Conservation (phyloP, 495 filamentous ascomycete genomes). For the Xylaria curta region DNA sequence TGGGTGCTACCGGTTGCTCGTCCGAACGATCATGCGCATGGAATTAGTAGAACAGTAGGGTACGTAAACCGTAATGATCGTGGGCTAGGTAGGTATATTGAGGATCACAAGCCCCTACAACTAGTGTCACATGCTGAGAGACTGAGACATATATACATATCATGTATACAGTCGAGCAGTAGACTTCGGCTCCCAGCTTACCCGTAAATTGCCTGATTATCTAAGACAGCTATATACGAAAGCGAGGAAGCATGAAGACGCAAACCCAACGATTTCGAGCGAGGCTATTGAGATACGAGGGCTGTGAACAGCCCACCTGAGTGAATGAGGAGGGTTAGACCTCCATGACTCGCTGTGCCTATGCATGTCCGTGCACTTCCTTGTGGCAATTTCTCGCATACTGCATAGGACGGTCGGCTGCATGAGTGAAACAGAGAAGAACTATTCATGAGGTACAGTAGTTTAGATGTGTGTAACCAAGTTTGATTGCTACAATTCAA, state of each 20-base stretch:
- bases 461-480: background rate
- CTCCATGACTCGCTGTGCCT: no score
- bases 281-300: no score
- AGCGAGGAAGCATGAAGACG: no score
- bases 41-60: background rate
- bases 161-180: no score
- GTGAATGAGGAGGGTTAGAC: no score
- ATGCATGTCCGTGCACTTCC: background rate
- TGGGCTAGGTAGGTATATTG: background rate
- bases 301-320: no score
- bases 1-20: background rate
- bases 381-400: background rate
- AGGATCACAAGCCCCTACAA: background rate
- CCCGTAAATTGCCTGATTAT: no score
- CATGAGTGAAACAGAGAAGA: background rate
- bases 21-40: background rate
- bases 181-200: no score
- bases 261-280: no score
- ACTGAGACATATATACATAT: no score
- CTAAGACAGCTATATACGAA: no score
- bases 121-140: no score
- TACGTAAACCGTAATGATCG: background rate
- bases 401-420: background rate
- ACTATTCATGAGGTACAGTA: background rate
- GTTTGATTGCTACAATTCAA: background rate